Conservation (phyloP, 257 asterid genomes). For the Nicotiana attenuata region DNA sequence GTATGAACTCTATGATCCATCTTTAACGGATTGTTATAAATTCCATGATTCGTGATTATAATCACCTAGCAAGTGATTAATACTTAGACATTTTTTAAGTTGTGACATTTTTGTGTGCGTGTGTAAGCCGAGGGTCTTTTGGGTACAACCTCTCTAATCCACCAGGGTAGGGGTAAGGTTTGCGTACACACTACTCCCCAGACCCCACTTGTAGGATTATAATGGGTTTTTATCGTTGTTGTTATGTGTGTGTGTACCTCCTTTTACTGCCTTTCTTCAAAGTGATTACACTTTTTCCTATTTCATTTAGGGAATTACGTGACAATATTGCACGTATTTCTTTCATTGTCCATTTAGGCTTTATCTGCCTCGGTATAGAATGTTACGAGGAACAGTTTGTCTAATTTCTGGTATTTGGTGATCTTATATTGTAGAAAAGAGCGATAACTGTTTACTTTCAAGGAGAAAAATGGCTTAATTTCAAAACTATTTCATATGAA, state of each 20-base stretch:
- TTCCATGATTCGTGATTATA: background rate
- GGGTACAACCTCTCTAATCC: too few species aligned
- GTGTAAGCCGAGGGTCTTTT: too few species aligned
- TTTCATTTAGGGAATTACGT: background rate
- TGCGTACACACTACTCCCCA: too few species aligned
- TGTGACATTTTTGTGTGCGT: background rate
- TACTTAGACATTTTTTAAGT: background rate
- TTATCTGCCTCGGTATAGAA: background rate
- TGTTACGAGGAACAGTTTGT: background rate
- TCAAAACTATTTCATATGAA: background rate
- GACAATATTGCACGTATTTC: background rate
- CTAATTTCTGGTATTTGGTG: background rate
- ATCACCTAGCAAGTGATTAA: background rate
- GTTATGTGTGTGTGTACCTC: background rate
- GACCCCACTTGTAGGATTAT: too few species aligned
- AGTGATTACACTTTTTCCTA: background rate
- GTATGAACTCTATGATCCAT: constrained; percentile 20
- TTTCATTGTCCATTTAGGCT: background rate
- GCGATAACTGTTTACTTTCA: background rate
- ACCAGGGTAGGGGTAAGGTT: too few species aligned
- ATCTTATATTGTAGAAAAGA: background rate
- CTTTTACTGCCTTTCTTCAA: background rate
- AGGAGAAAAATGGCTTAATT: background rate
- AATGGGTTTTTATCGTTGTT: too few species aligned
- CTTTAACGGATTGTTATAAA: background rate